phyloP scores from a whole-genome alignment of 768 basidiomycete species.

The Ephemerocybe angulata region DNA sequence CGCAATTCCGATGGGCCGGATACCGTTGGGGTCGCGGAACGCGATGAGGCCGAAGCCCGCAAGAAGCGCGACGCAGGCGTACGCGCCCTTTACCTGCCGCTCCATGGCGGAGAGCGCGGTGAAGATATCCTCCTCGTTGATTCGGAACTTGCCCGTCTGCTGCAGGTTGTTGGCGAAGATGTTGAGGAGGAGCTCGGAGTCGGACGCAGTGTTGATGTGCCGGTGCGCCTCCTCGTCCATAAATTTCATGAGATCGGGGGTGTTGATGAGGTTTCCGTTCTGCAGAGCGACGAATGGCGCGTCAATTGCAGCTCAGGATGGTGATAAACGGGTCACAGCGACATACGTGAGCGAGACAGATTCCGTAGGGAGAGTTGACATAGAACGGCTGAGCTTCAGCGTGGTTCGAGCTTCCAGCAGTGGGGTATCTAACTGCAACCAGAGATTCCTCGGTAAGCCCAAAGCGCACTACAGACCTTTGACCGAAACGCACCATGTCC shows the following conservation, averaged over 20 bases:
- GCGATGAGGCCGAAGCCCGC: slow-evolving; percentile 98
- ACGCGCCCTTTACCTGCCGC: slow-evolving; percentile 85
- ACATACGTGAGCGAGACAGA: slow-evolving; percentile 94
- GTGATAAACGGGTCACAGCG: background rate
- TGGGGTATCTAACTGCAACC: slow-evolving; percentile 86
- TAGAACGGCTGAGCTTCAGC: slow-evolving; percentile 99
- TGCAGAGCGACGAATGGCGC: slow-evolving; percentile 34
- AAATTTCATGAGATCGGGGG: slow-evolving; percentile 76
- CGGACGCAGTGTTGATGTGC: slow-evolving; percentile 98
- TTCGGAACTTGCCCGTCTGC: slow-evolving; percentile 97
- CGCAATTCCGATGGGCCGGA: slow-evolving; percentile 88
- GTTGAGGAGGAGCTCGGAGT: slow-evolving; percentile 95
- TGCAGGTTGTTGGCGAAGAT: slow-evolving; percentile 97
- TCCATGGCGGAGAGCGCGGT: slow-evolving; percentile 88
- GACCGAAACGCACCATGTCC: slow-evolving; percentile 73
- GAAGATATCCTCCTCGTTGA: slow-evolving; percentile 99
- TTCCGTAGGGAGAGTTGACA: slow-evolving; percentile 99
- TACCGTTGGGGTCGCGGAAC: slow-evolving; percentile 97
- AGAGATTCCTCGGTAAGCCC: slow-evolving; percentile 8
- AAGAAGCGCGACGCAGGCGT: slow-evolving; percentile 98
- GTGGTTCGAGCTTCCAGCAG: slow-evolving; percentile 94
- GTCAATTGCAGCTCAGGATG: too few relatives aligned
- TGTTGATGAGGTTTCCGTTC: slow-evolving; percentile 99
- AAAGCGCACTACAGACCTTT: slow-evolving; percentile 1
- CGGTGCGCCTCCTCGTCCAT: slow-evolving; percentile 96